Conservation (phyloP, 1,284 basidiomycete genomes). For the Naganishia sp. region DNA sequence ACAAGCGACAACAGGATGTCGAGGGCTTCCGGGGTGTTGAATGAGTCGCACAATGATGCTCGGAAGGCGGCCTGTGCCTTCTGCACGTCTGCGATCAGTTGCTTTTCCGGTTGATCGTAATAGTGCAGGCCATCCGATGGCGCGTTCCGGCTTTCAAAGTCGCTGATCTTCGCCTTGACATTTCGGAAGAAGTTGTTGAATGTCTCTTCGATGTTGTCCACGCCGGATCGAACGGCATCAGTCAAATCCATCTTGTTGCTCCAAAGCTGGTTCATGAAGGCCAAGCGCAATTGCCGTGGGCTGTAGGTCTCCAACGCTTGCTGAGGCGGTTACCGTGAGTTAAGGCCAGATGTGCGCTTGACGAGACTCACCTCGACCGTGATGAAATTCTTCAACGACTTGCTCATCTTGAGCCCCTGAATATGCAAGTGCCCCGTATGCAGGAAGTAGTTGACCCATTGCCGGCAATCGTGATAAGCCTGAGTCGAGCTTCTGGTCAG, state of each 20-base stretch:
- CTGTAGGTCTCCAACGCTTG: constrained; percentile 86
- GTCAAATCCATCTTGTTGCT: constrained; percentile 93
- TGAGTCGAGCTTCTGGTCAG: constrained; percentile 44
- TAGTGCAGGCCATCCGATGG: constrained; percentile 55
- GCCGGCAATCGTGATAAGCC: constrained; percentile 86
- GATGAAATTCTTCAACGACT: constrained; percentile 98
- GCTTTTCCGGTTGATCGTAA: constrained; percentile 63
- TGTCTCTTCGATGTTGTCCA: constrained; percentile 77
- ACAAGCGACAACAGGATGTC: constrained; percentile 78
- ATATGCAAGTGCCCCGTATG: constrained; percentile 99
- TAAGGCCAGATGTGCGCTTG: constrained; percentile 2
- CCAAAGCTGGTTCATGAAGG: constrained; percentile 91
- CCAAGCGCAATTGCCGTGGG: constrained; percentile 87
- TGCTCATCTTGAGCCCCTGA: constrained; percentile 99
- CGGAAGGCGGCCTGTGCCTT: constrained; percentile 78
- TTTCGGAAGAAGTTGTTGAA: constrained; percentile 95
- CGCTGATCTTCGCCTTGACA: constrained; percentile 70
- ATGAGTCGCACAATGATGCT: constrained; percentile 91
- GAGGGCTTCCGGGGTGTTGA: constrained; percentile 89
- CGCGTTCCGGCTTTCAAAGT: constrained; percentile 49
- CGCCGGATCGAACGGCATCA: constrained; percentile 80
- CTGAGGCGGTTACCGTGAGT: constrained; percentile 53
- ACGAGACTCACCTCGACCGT: constrained; percentile 82
- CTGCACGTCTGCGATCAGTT: constrained; percentile 70
- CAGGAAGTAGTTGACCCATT: constrained; percentile 99